Evolutionary conservation across 371 early-diverging fungal genomes (phyloP).

Genomic region (Mycotypha africana): DNA sequence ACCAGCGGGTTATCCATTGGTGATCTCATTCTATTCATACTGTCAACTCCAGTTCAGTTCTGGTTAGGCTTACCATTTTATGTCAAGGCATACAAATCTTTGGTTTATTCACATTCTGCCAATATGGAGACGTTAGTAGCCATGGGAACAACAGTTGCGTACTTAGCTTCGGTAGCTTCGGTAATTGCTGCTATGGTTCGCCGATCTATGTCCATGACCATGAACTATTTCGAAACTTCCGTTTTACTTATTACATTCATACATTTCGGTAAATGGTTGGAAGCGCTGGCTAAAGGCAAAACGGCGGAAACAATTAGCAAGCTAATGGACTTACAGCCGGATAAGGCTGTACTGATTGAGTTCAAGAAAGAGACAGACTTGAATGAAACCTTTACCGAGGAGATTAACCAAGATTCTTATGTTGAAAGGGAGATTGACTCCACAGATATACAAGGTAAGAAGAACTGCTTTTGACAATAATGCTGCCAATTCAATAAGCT

Average conservation of each 20-base stretch:
- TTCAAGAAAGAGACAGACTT: background rate
- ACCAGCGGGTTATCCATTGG: constrained; percentile 42
- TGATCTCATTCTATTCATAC: constrained; percentile 42
- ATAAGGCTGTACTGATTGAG: constrained; percentile 48
- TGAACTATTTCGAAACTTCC: constrained; percentile 64
- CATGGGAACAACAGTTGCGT: constrained; percentile 65
- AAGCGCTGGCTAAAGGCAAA: constrained; percentile 65
- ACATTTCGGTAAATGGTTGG: constrained; percentile 66
- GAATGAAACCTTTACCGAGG: background rate
- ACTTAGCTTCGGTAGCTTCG: constrained; percentile 49
- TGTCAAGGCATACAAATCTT: constrained; percentile 45
- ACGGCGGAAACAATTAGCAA: constrained; percentile 67
- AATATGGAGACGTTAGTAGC: constrained; percentile 70
- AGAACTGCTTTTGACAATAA: background rate
- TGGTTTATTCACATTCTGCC: constrained; percentile 53
- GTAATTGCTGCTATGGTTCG: constrained; percentile 50
- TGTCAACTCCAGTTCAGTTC: constrained; percentile 57
- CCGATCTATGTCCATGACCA: constrained; percentile 21
- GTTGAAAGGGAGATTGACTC: constrained; percentile 35
- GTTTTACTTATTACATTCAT: constrained; percentile 68
- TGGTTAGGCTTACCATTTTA: constrained; percentile 53
- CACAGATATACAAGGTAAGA: constrained; percentile 44
- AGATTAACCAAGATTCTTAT: constrained; percentile 7
- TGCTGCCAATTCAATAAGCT: background rate
- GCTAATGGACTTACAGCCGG: constrained; percentile 64